phyloP scores from a whole-genome alignment of 2,329 filamentous ascomycete genomes.

The Clarireedia sp. region DNA sequence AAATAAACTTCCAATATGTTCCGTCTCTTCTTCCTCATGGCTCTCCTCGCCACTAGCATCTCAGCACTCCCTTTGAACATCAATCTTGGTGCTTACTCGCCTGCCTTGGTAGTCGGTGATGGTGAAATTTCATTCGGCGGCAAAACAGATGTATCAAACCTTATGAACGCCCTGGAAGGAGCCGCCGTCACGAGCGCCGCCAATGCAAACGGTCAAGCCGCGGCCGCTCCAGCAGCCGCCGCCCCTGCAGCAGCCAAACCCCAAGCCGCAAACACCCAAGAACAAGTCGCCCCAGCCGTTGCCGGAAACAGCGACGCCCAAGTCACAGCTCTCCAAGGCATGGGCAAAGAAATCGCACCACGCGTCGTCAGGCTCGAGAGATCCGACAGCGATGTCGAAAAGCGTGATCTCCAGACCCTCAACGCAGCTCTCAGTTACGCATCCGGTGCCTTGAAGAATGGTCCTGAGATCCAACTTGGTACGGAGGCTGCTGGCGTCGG shows the following conservation, averaged over 20 bases:
- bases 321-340: constrained; percentile 6
- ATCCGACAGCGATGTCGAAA: constrained; percentile 17
- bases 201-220: neutral
- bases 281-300: constrained; percentile 8
- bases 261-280: constrained; percentile 9
- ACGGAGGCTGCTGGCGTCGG: constrained; percentile 32
- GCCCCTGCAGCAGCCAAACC: constrained; percentile 5
- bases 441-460: constrained; percentile 37
- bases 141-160: constrained; percentile 7
- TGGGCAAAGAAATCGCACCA: constrained; percentile 10
- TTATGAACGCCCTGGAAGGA: constrained; percentile 6
- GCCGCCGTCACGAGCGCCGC: neutral
- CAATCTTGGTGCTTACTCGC: constrained; percentile 8
- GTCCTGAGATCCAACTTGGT: constrained; percentile 41
- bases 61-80: constrained; percentile 9
- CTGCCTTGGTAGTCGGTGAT: constrained; percentile 10
- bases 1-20: constrained; percentile 1
- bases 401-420: constrained; percentile 42
- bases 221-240: constrained; percentile 1
- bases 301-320: constrained; percentile 11
- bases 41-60: constrained; percentile 5
- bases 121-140: constrained; percentile 10
- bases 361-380: constrained; percentile 3
- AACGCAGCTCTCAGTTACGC: constrained; percentile 40
- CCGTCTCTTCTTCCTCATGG: constrained; percentile 1